Evolutionary conservation across 129 eudicot species (phyloP), one percentile per base, ranked within the genome.

Genomic region (Tagetes erecta): DNA sequence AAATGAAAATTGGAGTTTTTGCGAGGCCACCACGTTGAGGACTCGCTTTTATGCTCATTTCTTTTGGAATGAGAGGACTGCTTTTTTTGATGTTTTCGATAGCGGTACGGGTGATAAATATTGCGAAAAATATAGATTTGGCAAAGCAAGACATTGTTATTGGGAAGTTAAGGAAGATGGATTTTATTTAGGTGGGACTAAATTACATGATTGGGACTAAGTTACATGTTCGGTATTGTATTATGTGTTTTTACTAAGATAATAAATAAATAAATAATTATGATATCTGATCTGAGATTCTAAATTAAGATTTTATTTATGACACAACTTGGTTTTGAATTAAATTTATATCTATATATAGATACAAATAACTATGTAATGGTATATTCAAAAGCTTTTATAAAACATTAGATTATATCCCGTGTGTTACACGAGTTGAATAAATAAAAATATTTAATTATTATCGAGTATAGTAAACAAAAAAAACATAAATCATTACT

Each of bases 141-240:
- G 0, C 6, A 53, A 7, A 70, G 9, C 0, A 1, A 13, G 59
- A 52, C 5, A 4, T 36, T 70, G 64, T 70, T 70, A n/a, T 36
- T 62, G 67, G 66, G 5, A 35, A 27, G 67, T 55, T 4, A 72
- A 42, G 41, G 76, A 57, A 5, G 67, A 72, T 3, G 68, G 77
- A 0, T 72, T 71, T 59, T 72, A 72, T 57, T 8, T 71, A 10
- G 76, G 76, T 41, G 41, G 11, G 41, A 72, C 67, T 3, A 57
- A 58, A 9, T 20, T 72, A 72, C 57, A 72, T 72, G 67, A 27
- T 57, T 72, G 76, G 31, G 41, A 72, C 67, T 3, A 57, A 58
- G 5, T 20, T 72, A 72, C 57, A 72, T 72, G 67, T 10, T 57
- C 58, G 68, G 76, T 57, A 50, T 39, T 55, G 38, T 62, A 62